These are phyloP conservation scores for Crithidia bombi DNA, from an alignment of 208 protist genomes.

Conservation along the genomic window DNA sequence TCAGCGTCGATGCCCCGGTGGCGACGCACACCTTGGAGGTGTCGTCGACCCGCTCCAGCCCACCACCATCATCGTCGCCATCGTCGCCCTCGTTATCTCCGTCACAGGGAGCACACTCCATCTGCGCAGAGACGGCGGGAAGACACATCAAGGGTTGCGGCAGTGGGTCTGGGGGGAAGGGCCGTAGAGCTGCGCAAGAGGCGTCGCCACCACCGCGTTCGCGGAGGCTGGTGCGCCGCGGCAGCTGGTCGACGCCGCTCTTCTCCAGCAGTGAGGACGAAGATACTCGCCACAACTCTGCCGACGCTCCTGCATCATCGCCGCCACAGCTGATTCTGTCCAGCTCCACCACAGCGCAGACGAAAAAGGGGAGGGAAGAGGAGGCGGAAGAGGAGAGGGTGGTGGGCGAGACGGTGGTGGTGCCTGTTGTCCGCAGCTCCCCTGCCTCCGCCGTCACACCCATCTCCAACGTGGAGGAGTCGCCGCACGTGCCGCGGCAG, in stretches of 20 bases:
- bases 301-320: not conserved
- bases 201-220: not conserved
- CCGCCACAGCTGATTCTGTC: not conserved
- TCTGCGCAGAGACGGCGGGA: too few relatives aligned
- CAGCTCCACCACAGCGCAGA: not conserved
- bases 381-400: not conserved
- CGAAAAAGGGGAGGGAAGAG: not conserved
- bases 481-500: not conserved
- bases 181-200: too few relatives aligned
- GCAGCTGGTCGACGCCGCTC: conserved; percentile 12
- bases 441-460: not conserved
- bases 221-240: not conserved
- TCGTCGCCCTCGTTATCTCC: too few relatives aligned
- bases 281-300: not conserved
- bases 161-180: too few relatives aligned
- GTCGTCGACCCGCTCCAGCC: conserved; percentile 17
- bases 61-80: not conserved
- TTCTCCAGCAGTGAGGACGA: conserved; percentile 5
- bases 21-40: conserved; percentile 17
- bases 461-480: not conserved
- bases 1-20: conserved; percentile 13
- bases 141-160: too few relatives aligned
- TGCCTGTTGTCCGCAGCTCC: not conserved
- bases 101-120: too few relatives aligned
- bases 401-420: not conserved